Evolutionary conservation across 331 rosid genomes (phyloP).

Genomic region (Acacia concinna): DNA sequence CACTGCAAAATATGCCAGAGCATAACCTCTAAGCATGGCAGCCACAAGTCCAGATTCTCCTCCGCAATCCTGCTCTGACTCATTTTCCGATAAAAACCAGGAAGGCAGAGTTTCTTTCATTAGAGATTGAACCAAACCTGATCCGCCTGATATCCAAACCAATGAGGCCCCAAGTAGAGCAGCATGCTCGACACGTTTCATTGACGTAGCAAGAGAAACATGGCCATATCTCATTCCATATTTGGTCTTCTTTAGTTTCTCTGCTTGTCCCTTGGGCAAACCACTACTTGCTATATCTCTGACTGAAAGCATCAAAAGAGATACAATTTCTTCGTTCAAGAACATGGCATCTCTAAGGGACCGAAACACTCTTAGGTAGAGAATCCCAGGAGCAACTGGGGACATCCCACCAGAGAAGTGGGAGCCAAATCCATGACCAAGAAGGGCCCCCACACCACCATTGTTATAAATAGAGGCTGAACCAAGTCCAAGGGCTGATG

Average conservation of each 20-base stretch:
- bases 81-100: constrained; percentile 68
- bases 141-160: constrained; percentile 89
- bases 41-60: constrained; percentile 60
- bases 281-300: constrained; percentile 68
- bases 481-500: constrained; percentile 76
- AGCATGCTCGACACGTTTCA: constrained; percentile 73
- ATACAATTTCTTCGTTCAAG: constrained; percentile 71
- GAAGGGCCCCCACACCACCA: constrained; percentile 82
- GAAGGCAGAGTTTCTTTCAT: constrained; percentile 78
- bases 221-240: constrained; percentile 67
- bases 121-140: constrained; percentile 61
- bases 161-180: constrained; percentile 86
- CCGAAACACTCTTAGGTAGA: constrained; percentile 74
- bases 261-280: constrained; percentile 49
- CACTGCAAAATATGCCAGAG: constrained; percentile 74
- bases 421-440: constrained; percentile 74
- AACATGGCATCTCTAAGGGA: constrained; percentile 66
- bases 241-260: constrained; percentile 60
- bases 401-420: constrained; percentile 63
- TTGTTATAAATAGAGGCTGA: constrained; percentile 44
- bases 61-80: constrained; percentile 47
- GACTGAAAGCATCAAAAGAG: constrained; percentile 72
- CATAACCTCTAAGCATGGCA: constrained; percentile 75
- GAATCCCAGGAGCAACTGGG: constrained; percentile 92
- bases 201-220: constrained; percentile 68